Evolutionary conservation across 2,329 filamentous ascomycete genomes (phyloP).

Genomic region (Fusarium longipes): DNA sequence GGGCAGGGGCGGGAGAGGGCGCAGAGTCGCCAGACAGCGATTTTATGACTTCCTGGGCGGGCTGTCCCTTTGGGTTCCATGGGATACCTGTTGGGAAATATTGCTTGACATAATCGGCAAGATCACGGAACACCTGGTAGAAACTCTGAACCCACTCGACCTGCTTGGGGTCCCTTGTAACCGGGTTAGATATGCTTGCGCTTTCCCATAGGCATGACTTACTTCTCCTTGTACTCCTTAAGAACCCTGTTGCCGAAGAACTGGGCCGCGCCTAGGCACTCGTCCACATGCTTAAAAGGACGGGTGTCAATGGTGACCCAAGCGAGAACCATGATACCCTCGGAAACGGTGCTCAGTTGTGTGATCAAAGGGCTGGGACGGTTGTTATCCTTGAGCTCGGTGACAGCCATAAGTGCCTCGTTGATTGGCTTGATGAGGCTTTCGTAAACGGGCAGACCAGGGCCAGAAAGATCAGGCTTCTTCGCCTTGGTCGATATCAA

Average conservation of each 20-base stretch:
- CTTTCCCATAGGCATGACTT: slow-evolving; percentile 16
- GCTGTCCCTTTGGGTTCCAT: slow-evolving; percentile 85
- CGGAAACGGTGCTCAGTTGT: slow-evolving; percentile 86
- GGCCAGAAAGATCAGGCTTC: slow-evolving; percentile 78
- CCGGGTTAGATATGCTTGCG: slow-evolving; percentile 3
- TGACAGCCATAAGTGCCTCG: slow-evolving; percentile 80
- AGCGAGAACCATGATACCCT: slow-evolving; percentile 88
- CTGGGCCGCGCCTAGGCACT: slow-evolving; percentile 84
- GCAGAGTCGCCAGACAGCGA: slow-evolving; percentile 58
- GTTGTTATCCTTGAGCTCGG: slow-evolving; percentile 84
- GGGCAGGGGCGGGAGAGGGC: slow-evolving; percentile 62
- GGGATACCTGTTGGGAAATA: slow-evolving; percentile 81
- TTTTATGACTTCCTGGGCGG: slow-evolving; percentile 74
- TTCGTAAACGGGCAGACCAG: slow-evolving; percentile 73
- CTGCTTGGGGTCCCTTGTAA: slow-evolving; percentile 76
- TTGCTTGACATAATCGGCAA: slow-evolving; percentile 85
- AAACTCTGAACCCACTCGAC: slow-evolving; percentile 93
- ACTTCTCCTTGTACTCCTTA: slow-evolving; percentile 85
- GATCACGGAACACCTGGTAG: slow-evolving; percentile 87
- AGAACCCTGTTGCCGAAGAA: slow-evolving; percentile 96
- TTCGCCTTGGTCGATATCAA: slow-evolving; percentile 90
- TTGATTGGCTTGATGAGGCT: slow-evolving; percentile 89
- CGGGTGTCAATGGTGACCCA: slow-evolving; percentile 90
- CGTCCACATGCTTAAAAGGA: slow-evolving; percentile 86
- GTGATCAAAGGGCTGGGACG: slow-evolving; percentile 79